Evolutionary conservation across 108 stramenopile species (phyloP).

Genomic region (Hondaea fermentalgiana): DNA sequence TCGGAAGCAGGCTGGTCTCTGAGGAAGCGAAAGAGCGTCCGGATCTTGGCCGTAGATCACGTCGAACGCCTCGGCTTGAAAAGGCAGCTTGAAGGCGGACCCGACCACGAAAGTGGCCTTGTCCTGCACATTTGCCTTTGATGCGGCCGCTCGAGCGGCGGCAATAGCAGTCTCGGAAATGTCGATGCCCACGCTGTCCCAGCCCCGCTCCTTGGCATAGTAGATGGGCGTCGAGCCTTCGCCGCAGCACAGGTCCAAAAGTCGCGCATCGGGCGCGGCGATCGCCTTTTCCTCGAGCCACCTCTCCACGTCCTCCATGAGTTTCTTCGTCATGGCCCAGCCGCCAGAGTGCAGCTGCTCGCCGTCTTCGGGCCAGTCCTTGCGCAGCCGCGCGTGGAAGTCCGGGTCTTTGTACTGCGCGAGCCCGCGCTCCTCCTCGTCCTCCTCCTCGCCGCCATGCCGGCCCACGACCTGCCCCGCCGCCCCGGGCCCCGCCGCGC

Average conservation of each 20-base stretch:
- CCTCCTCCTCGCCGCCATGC: no score
- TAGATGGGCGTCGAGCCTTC: neutral
- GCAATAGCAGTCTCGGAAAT: neutral
- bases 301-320: neutral
- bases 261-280: neutral
- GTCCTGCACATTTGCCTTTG: neutral
- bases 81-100: neutral
- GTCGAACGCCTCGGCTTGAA: neutral
- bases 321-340: neutral
- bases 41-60: constrained; percentile 9
- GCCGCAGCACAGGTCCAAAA: constrained; percentile 8
- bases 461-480: no score
- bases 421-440: neutral
- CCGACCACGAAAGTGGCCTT: neutral
- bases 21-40: neutral
- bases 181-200: neutral
- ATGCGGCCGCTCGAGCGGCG: neutral
- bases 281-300: neutral
- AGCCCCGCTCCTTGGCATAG: neutral
- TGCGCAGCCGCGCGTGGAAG: neutral
- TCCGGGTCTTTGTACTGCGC: neutral
- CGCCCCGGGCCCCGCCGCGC: no score
- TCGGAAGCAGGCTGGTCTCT: neutral
- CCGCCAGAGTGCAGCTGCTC: neutral
- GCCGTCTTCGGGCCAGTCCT: constrained; percentile 15